Base-by-base conservation (phyloP, 2,329 filamentous ascomycete species). In the Exophiala viscosa region DNA sequence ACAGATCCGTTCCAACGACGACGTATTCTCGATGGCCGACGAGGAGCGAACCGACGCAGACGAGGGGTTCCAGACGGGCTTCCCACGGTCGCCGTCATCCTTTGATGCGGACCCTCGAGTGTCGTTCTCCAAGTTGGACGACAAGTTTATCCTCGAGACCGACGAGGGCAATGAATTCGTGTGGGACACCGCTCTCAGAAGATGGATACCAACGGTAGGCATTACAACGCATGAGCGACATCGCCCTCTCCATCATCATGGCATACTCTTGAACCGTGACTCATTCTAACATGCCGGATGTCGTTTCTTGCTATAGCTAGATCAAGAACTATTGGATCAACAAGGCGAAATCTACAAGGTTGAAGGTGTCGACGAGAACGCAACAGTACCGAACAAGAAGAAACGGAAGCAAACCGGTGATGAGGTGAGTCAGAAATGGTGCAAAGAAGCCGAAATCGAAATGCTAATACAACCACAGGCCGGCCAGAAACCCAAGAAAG, bases 101-200 rank as follows among this genome's bases (percentile, higher is more conserved):
- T 95, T 95, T 67, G 84, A 86, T 63, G 74, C 74, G 53, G 90
- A 96, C 67, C 81, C 88, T 23, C 87, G 91, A 62, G 88, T 96
- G 65, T 92, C 89, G 5, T 95, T 86, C 73, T 92, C 88, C n/a
- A 87, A 82, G 67, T 77, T 89, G 56, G 86, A 92, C 70, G 79
- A 83, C 65, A 92, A 90, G 67, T 92, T 86, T 73, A 82, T 93
- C 48, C 83, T 93, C 6, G 90, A 95, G 57, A 86, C 88, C 52
- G 88, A 90, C 43, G 85, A 93, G 66, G 90, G 89, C 47, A 81
- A 83, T 56, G 91, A 96, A 69, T 95, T 86, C 73, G 87, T 91
- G 68, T 96, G 86, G 73, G 85, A 95, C 69, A 72, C 79, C 45
- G 78, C 76, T 45, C 72, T 84, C 61, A 85, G 82, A 72, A 81